phyloP scores from a whole-genome alignment of 2,329 filamentous ascomycete species.

The Colletotrichum sublineola region DNA sequence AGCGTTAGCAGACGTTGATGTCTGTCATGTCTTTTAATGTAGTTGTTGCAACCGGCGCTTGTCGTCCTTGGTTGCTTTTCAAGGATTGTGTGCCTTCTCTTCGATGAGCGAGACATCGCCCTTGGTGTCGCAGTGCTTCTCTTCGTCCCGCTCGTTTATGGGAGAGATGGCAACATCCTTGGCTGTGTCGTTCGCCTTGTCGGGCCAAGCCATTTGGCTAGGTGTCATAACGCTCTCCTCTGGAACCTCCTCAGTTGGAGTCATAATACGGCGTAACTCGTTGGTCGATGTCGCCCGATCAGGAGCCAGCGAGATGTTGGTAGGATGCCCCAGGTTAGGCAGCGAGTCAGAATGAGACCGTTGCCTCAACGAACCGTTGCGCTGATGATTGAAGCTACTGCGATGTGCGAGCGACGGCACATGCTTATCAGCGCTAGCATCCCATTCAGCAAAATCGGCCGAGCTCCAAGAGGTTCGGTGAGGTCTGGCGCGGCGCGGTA shows the following conservation, averaged over 20 bases:
- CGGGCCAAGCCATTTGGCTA: conserved; percentile 10
- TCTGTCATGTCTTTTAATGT: background rate
- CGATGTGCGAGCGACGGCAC: conserved; percentile 26
- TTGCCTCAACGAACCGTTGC: conserved; percentile 51
- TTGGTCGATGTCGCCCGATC: conserved; percentile 29
- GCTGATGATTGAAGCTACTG: conserved; percentile 44
- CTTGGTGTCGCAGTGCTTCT: conserved; percentile 19
- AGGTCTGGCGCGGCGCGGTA: conserved; percentile 63
- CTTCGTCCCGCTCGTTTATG: conserved; percentile 37
- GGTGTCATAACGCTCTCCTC: conserved; percentile 42
- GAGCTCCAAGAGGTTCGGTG: conserved; percentile 67
- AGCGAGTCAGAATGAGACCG: conserved; percentile 35
- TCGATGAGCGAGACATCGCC: conserved; percentile 21
- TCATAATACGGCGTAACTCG: conserved; percentile 43
- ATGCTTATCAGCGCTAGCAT: conserved; percentile 48
- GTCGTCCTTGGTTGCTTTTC: background rate
- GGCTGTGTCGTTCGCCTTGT: conserved; percentile 11
- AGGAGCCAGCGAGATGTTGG: conserved; percentile 15
- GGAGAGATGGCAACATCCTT: conserved; percentile 30
- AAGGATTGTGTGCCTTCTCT: conserved; percentile 27
- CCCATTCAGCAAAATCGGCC: conserved; percentile 61
- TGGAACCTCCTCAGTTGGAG: conserved; percentile 44
- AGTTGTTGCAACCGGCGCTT: background rate
- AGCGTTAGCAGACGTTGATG: background rate
- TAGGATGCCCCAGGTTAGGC: conserved; percentile 25